These are phyloP conservation scores for Batrachochytrium dendrobatidis DNA, from an alignment of 371 early-diverging fungal species.

Conservation along the genomic window DNA sequence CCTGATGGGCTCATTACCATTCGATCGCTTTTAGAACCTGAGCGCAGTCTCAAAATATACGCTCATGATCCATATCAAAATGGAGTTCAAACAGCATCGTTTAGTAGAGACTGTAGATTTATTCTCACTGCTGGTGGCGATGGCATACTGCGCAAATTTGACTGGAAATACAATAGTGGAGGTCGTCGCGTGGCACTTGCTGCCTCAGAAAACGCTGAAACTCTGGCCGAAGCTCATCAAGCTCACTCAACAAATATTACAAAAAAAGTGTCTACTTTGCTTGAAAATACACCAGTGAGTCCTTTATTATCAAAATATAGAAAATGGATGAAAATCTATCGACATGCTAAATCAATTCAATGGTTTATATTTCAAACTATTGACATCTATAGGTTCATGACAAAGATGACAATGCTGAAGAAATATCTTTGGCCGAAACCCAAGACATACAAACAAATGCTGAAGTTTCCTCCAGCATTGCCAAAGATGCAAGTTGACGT, in stretches of 20 bases:
- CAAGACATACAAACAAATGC: too few species aligned
- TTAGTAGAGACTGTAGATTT: constrained; percentile 25
- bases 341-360: too few species aligned
- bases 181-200: constrained; percentile 32
- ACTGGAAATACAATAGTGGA: constrained; percentile 33
- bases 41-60: constrained; percentile 24
- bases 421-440: too few species aligned
- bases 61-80: constrained; percentile 35
- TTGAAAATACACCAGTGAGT: constrained; percentile 7
- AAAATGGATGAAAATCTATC: too few species aligned
- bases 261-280: background rate
- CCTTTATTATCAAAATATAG: too few species aligned
- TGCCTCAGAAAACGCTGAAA: constrained; percentile 24
- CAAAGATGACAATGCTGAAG: too few species aligned
- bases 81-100: constrained; percentile 25
- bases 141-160: constrained; percentile 29
- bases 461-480: too few species aligned
- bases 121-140: constrained; percentile 32
- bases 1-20: constrained; percentile 36
- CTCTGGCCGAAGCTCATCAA: constrained; percentile 14
- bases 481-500: too few species aligned
- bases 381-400: too few species aligned
- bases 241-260: constrained; percentile 4
- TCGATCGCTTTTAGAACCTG: constrained; percentile 36
- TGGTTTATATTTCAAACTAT: too few species aligned